A percentile compares a stretch with the other conserved stretches of the same genome.
Conservation (phyloP, 768 basidiomycete genomes). For the Pleurotus djamor region DNA sequence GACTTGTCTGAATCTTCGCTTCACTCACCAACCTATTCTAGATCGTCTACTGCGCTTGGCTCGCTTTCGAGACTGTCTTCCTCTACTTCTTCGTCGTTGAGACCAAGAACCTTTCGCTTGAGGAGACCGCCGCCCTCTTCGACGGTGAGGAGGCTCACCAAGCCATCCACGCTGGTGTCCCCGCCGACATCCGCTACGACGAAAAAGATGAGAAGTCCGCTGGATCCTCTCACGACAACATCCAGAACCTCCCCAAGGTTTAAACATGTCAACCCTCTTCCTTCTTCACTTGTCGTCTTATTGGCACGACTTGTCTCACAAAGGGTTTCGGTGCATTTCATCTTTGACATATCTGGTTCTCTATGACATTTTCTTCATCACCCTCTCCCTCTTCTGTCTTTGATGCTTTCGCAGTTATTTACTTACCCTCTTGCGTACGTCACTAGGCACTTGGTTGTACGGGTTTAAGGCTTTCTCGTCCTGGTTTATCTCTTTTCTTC, state of each 20-base stretch:
- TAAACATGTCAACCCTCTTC: background rate
- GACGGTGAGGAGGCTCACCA: slow-evolving; percentile 59
- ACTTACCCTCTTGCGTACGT: background rate
- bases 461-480: background rate
- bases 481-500: background rate
- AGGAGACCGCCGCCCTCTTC: slow-evolving; percentile 82
- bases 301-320: background rate
- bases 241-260: slow-evolving; percentile 17
- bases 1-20: background rate
- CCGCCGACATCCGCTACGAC: slow-evolving; percentile 21
- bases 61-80: slow-evolving; percentile 63
- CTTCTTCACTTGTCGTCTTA: background rate
- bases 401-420: background rate
- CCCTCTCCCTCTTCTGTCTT: background rate
- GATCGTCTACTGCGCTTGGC: slow-evolving; percentile 73
- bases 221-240: slow-evolving; percentile 26
- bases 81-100: slow-evolving; percentile 68
- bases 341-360: background rate
- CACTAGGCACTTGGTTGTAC: background rate
- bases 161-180: slow-evolving; percentile 26
- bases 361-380: background rate
- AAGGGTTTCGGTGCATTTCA: background rate
- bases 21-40: slow-evolving; percentile 11
- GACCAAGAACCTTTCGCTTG: slow-evolving; percentile 71
- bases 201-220: slow-evolving; percentile 32